Evolutionary conservation across 208 protist species (phyloP).

Genomic region (Trypanosoma melophagium): DNA sequence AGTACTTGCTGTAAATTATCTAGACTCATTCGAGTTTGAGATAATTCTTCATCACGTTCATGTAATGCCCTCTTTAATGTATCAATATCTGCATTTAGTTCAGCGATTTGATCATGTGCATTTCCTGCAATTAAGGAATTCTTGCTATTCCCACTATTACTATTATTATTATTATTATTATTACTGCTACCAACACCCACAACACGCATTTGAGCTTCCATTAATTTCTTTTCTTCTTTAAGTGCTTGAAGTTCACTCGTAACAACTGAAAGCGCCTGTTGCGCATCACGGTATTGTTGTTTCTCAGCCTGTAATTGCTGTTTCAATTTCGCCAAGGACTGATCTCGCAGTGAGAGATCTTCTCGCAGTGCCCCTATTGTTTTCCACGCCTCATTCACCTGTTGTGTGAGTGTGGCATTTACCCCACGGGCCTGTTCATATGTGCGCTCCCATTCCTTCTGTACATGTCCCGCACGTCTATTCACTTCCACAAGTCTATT

Average conservation of each 20-base stretch:
- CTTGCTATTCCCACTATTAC: no score
- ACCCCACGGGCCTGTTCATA: constrained; percentile 73
- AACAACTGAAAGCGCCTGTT: constrained; percentile 32
- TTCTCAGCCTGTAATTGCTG: constrained; percentile 35
- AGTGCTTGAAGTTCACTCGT: constrained; percentile 44
- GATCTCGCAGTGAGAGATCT: constrained; percentile 51
- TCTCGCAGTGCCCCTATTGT: constrained; percentile 55
- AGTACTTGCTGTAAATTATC: constrained; percentile 49
- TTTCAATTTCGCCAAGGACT: constrained; percentile 32
- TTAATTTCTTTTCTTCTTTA: constrained; percentile 40
- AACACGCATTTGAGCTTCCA: constrained; percentile 14
- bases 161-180: no score
- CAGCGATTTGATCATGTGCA: constrained; percentile 8
- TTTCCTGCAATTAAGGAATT: constrained; percentile 22
- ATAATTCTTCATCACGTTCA: constrained; percentile 50
- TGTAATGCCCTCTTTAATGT: constrained; percentile 32
- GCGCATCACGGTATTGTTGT: constrained; percentile 27
- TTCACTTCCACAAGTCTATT: constrained; percentile 10
- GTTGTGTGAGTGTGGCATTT: constrained; percentile 66
- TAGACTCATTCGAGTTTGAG: constrained; percentile 24
- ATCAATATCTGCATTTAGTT: constrained; percentile 45
- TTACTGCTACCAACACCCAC: no score
- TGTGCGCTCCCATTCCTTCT: constrained; percentile 80
- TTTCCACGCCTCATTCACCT: constrained; percentile 62
- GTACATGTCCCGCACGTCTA: constrained; percentile 29